Base-by-base conservation (phyloP, 139 green algal genomes). In the Chlorella sorokiniana region DNA sequence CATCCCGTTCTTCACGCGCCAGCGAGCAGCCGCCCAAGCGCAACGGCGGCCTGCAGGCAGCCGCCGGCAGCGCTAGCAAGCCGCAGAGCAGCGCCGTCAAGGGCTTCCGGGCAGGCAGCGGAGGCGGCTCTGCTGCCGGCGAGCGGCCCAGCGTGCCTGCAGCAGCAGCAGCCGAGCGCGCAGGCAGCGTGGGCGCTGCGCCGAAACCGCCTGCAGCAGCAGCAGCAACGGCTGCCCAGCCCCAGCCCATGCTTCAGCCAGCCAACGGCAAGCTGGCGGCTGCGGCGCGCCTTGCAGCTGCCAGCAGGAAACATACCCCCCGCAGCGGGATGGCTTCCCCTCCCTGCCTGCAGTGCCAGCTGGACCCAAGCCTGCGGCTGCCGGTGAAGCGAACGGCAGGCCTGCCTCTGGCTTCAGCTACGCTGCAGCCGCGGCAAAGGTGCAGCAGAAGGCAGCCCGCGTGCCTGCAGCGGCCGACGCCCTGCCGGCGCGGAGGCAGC, bases 361-460 rank as follows among this genome's bases (percentile, higher is more conserved):
- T 14, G 27, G 22, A 2, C 20, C 11, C 41, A 70, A 72, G 41
- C 27, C 75, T 10, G 22, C 40, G 14, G 37, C 52, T 23, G 0
- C 37, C 14, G 54, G 25, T 1, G 27, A 31, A 44, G 73, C 23
- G 37, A 37, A 5, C 0, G 6, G n/a, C 7, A 29, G 70, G 10
- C 6, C 44, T 27, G 40, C 40, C 35, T 1, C 69, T 40, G 42
- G 6, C 0, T 33, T 48, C 29, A 68, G 54, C 52, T 68, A 68
- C n/a, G 73, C 73, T 38, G 73, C 73, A 1, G 73, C 52, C n/a
- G 73, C 73, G 25, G 44, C 68, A 40, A 78, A 78, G 48, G 16
- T 51, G 0, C 73, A 35, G 1, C 29, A 37, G 73, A 68, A 7
- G 54, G 73, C 38, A 45, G 70, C 70, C n/a, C n/a, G n/a, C n/a